Conservation (phyloP, 495 filamentous ascomycete species). For the Apiosordaria backusii region DNA sequence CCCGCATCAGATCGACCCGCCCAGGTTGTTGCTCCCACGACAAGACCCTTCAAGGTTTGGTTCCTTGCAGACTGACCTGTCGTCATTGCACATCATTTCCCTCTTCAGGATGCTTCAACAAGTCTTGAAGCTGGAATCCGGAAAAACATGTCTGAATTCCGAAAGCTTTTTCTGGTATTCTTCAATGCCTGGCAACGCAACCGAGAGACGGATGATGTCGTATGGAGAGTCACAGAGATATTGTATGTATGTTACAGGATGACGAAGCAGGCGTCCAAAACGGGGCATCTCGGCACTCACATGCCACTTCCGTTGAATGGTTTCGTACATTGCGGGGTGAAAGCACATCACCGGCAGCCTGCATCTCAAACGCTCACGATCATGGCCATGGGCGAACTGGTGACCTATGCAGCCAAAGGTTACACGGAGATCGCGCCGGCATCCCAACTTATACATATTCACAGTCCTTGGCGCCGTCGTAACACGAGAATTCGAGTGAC, state of each 20-base stretch:
- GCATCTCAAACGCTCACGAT: not conserved
- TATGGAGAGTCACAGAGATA: not conserved
- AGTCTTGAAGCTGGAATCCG: not conserved
- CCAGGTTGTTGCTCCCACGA: not conserved
- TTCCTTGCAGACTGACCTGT: not conserved
- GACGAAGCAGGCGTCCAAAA: not conserved
- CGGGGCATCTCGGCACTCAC: not conserved
- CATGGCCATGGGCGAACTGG: not conserved
- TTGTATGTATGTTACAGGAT: not conserved
- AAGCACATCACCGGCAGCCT: not conserved
- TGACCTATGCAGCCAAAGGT: not conserved
- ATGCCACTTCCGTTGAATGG: not conserved
- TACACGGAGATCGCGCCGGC: not conserved
- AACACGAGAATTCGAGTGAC: not conserved
- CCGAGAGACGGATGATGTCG: not conserved
- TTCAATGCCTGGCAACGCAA: not conserved
- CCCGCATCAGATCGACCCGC: not conserved
- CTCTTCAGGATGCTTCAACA: not conserved
- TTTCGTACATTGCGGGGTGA: not conserved
- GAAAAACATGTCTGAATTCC: not conserved
- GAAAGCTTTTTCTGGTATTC: not conserved
- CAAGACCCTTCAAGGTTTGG: not conserved
- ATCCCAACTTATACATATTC: conserved; percentile 1
- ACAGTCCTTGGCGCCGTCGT: not conserved
- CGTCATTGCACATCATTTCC: not conserved